phyloP scores from a whole-genome alignment of 768 basidiomycete genomes.

The Xerocomellus chrysenteron region DNA sequence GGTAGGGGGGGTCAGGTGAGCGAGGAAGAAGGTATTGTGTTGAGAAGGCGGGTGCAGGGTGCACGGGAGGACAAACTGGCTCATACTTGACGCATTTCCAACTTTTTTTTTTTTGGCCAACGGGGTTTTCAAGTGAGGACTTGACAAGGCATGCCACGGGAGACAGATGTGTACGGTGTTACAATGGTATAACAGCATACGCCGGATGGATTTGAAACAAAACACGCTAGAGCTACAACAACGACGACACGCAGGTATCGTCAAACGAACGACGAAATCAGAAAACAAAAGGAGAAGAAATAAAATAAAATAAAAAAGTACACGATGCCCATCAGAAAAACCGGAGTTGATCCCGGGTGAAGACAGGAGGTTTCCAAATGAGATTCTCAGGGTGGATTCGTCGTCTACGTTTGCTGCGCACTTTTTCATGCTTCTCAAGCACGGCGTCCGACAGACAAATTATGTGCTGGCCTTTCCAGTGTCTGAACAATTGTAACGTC shows the following conservation, averaged over 20 bases:
- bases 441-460: constrained; percentile 90
- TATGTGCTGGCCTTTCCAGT: constrained; percentile 92
- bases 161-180: constrained; percentile 13
- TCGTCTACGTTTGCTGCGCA: constrained; percentile 71
- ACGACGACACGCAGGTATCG: constrained; percentile 9
- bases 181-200: constrained; percentile 16
- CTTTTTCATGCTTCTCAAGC: constrained; percentile 87
- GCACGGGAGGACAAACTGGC: background rate
- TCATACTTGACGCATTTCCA: constrained; percentile 6
- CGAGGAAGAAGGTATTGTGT: constrained; percentile 11
- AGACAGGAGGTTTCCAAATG: constrained; percentile 94
- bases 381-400: constrained; percentile 78
- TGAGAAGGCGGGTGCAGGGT: constrained; percentile 23
- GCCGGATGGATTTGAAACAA: constrained; percentile 8
- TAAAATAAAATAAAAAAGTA: background rate
- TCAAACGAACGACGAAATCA: background rate
- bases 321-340: constrained; percentile 41
- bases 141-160: background rate
- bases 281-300: background rate
- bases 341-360: constrained; percentile 85
- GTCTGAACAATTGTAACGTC: constrained; percentile 91
- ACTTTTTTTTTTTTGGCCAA: background rate
- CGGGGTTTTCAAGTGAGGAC: background rate
- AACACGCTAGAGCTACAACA: constrained; percentile 28
- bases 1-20: constrained; percentile 4